Conservation (phyloP, 1,284 basidiomycete genomes). For the Wolfiporia cocos region DNA sequence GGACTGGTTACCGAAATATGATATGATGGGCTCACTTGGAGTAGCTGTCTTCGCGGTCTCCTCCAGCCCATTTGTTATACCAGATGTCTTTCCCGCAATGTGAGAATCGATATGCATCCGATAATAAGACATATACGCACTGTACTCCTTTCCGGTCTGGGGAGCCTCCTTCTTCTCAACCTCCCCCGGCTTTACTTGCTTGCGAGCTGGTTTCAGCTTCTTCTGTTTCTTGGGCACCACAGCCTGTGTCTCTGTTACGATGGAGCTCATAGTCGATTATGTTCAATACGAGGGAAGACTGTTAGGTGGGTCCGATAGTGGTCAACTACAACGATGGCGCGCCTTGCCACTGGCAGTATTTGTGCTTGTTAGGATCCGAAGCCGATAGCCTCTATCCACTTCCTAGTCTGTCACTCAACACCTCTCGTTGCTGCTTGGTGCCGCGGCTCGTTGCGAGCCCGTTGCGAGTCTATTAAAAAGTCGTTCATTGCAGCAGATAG, state of each 20-base stretch:
- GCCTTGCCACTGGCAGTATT: slow-evolving; percentile 1
- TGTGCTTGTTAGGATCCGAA: slow-evolving; percentile 6
- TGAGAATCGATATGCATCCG: too few species aligned
- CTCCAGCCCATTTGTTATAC: slow-evolving; percentile 99
- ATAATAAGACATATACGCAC: slow-evolving; percentile 57
- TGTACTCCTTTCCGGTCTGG: slow-evolving; percentile 94
- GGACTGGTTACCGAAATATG: slow-evolving; percentile 1
- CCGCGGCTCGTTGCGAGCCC: too few species aligned
- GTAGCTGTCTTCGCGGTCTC: slow-evolving; percentile 90
- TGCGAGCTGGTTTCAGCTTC: slow-evolving; percentile 78
- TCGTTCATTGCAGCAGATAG: too few species aligned
- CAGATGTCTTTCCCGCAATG: slow-evolving; percentile 95
- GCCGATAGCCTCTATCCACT: background rate
- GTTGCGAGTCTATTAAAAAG: too few species aligned
- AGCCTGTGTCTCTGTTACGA: slow-evolving; percentile 20
- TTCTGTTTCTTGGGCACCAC: slow-evolving; percentile 34
- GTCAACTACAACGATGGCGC: too few species aligned
- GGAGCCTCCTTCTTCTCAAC: slow-evolving; percentile 84
- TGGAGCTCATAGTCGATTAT: slow-evolving; percentile 17
- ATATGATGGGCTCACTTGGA: slow-evolving; percentile 63
- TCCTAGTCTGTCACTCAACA: too few species aligned
- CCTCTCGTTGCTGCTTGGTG: too few species aligned
- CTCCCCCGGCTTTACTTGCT: slow-evolving; percentile 86
- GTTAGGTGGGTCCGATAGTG: too few species aligned
- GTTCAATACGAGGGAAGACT: background rate